Percentiles rank a stretch among this genome's conserved stretches.
Conservation (phyloP, 164 flowering plant genomes). For the Vitis amurensis region DNA sequence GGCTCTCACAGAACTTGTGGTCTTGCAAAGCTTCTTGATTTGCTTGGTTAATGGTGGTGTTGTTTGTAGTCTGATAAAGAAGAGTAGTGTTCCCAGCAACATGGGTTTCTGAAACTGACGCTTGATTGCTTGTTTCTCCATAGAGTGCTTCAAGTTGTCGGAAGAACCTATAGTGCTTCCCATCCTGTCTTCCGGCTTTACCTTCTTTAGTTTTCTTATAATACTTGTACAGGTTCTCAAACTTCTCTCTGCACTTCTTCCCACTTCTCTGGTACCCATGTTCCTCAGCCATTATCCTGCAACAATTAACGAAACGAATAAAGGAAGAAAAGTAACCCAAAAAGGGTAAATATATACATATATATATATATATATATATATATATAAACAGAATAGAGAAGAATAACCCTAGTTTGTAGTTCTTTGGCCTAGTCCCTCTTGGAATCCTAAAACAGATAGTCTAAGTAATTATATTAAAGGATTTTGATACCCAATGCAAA, state of each 20-base stretch:
- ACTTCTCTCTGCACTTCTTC: conserved; percentile 91
- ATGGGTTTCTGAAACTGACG: conserved; percentile 23
- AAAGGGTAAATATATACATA: too few relatives aligned
- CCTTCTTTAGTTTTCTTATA: conserved; percentile 94
- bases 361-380: too few relatives aligned
- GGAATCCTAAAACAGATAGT: too few relatives aligned
- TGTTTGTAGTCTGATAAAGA: conserved; percentile 17
- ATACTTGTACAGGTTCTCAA: conserved; percentile 89
- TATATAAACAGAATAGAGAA: not conserved
- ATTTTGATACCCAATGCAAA: too few relatives aligned
- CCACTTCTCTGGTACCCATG: conserved; percentile 87
- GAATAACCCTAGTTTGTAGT: too few relatives aligned
- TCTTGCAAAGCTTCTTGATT: conserved; percentile 27
- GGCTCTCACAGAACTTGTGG: conserved; percentile 37
- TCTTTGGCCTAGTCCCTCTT: too few relatives aligned
- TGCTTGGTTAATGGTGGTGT: conserved; percentile 3
- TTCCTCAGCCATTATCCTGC: conserved; percentile 76
- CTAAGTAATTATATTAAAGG: too few relatives aligned
- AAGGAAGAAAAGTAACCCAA: not conserved
- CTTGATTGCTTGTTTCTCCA: conserved; percentile 43
- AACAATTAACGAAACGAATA: not conserved
- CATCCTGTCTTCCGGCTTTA: conserved; percentile 89
- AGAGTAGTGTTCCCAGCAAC: conserved; percentile 1
- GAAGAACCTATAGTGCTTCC: conserved; percentile 86
- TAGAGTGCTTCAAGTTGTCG: conserved; percentile 87